These are phyloP conservation scores for Pseudomonodictys pantanalensis DNA, from an alignment of 495 filamentous ascomycete genomes.

Conservation along the genomic window DNA sequence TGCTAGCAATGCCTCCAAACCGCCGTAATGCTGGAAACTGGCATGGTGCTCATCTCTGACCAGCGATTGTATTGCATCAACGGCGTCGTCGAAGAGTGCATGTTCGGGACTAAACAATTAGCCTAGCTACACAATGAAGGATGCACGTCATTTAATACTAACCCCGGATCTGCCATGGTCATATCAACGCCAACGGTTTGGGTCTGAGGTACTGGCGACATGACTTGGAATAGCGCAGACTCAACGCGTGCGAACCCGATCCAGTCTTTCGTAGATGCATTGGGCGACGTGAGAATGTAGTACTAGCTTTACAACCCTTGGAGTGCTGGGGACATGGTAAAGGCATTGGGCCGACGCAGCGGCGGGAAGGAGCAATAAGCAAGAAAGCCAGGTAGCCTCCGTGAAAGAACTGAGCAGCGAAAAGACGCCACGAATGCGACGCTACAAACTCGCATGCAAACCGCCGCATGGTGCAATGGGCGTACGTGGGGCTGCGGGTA, in stretches of 20 bases:
- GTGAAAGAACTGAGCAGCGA: not conserved
- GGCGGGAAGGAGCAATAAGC: slow-evolving; percentile 22
- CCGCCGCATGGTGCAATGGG: not conserved
- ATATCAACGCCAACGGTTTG: slow-evolving; percentile 4
- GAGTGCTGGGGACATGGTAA: slow-evolving; percentile 7
- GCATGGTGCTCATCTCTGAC: slow-evolving; percentile 12
- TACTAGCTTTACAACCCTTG: not conserved
- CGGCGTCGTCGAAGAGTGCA: slow-evolving; percentile 19
- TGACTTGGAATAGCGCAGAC: slow-evolving; percentile 7
- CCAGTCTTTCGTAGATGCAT: slow-evolving; percentile 16
- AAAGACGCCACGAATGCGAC: slow-evolving; percentile 1
- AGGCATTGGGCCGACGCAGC: not conserved
- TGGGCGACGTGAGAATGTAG: slow-evolving; percentile 6
- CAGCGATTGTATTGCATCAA: slow-evolving; percentile 10
- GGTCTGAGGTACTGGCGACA: slow-evolving; percentile 13
- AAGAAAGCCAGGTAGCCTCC: slow-evolving; percentile 8
- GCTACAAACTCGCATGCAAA: not conserved
- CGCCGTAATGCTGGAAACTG: slow-evolving; percentile 5
- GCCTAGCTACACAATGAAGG: not conserved
- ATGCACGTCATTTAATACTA: not conserved
- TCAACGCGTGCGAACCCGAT: not conserved
- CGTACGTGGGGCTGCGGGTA: slow-evolving; percentile 25
- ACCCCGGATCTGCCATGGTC: slow-evolving; percentile 12
- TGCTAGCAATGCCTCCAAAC: slow-evolving; percentile 1
- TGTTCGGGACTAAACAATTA: slow-evolving; percentile 7